Conservation (phyloP, 768 basidiomycete genomes). For the Podaxis sp. region DNA sequence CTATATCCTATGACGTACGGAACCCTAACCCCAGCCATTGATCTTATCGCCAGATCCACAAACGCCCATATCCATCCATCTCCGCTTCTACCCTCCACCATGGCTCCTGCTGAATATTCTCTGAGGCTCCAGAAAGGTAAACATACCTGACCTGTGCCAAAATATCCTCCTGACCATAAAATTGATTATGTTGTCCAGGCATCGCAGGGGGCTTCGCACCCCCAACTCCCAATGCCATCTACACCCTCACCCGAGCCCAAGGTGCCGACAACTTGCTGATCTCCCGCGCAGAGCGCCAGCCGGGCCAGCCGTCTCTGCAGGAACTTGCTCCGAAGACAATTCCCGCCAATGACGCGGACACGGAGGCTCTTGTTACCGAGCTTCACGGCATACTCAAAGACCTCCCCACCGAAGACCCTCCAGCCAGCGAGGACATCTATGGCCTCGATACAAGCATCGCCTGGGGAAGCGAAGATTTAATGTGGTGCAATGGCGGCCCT, state of each 20-base stretch:
- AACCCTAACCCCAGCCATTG: slow-evolving; percentile 11
- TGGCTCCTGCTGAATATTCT: slow-evolving; percentile 52
- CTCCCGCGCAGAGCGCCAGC: slow-evolving; percentile 44
- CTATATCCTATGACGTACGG: slow-evolving; percentile 6
- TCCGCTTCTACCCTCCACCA: slow-evolving; percentile 19
- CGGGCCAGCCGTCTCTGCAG: slow-evolving; percentile 44
- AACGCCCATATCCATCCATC: slow-evolving; percentile 10
- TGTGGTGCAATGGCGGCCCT: slow-evolving; percentile 64
- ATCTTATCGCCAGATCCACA: slow-evolving; percentile 18
- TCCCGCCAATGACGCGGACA: slow-evolving; percentile 27
- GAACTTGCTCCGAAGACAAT: slow-evolving; percentile 44
- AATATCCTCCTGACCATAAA: neutral
- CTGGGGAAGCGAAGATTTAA: slow-evolving; percentile 54
- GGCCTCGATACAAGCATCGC: slow-evolving; percentile 65
- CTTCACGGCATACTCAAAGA: slow-evolving; percentile 58
- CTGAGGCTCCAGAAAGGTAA: slow-evolving; percentile 57
- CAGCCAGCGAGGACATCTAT: slow-evolving; percentile 73
- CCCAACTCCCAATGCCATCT: slow-evolving; percentile 57
- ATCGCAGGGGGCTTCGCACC: slow-evolving; percentile 77
- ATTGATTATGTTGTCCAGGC: slow-evolving; percentile 39
- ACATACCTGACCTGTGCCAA: too few relatives aligned
- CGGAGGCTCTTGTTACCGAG: slow-evolving; percentile 50
- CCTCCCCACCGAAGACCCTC: slow-evolving; percentile 54
- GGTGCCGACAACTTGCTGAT: slow-evolving; percentile 40
- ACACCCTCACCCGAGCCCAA: slow-evolving; percentile 45